A percentile compares a stretch with the other conserved stretches of the same genome.
Evolutionary conservation across 768 basidiomycete species (phyloP).

Genomic region (Leucosporidium yakuticum): DNA sequence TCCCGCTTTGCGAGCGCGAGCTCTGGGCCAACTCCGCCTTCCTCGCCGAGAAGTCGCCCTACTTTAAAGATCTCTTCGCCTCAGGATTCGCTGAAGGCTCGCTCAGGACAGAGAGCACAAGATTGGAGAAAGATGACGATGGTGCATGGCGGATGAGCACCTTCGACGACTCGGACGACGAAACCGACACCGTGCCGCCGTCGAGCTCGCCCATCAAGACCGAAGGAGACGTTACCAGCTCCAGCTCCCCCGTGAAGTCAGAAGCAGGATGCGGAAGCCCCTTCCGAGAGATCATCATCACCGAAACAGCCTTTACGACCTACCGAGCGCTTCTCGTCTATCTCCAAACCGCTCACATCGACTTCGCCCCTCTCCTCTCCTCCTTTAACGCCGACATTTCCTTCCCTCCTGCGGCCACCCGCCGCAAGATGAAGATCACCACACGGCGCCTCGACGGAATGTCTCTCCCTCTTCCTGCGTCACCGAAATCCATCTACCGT

Average conservation of each 20-base stretch:
- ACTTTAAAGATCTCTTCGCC: conserved; percentile 1
- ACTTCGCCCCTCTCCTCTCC: conserved; percentile 1
- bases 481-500: conserved; percentile 16
- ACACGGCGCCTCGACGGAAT: background rate
- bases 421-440: background rate
- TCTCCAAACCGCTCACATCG: background rate
- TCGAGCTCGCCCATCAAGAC: background rate
- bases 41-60: background rate
- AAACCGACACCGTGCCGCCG: background rate
- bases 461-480: conserved; percentile 6
- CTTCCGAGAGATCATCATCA: background rate
- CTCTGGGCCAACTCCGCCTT: conserved; percentile 2
- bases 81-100: background rate
- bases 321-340: conserved; percentile 6
- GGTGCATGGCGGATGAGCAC: background rate
- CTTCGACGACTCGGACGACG: background rate
- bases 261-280: no score
- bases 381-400: background rate
- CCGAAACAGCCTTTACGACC: background rate
- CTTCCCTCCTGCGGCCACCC: no score
- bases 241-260: background rate
- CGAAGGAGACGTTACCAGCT: no score
- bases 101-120: background rate
- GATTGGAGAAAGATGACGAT: background rate
- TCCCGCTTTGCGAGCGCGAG: background rate